phyloP scores from a whole-genome alignment of 2,329 filamentous ascomycete species.

The Pestalotiopsis sp. region DNA sequence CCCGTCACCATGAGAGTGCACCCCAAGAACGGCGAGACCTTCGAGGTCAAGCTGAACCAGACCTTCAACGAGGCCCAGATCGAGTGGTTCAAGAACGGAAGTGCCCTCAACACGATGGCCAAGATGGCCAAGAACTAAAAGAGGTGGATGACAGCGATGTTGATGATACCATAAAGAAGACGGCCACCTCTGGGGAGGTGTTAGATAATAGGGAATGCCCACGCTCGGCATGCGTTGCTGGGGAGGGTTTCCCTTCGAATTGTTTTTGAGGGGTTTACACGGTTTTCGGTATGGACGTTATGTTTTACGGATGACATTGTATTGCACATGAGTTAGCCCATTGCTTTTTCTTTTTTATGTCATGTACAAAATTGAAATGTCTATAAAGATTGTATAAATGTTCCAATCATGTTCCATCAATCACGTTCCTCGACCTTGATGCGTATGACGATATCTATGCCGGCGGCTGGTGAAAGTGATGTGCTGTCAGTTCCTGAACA shows the following conservation, averaged over 20 bases:
- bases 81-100: constrained; percentile 99
- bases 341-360: constrained; percentile 32
- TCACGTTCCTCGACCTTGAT: no score
- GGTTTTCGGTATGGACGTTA: constrained; percentile 33
- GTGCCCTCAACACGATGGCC: constrained; percentile 97
- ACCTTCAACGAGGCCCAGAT: constrained; percentile 99
- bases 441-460: no score
- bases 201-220: constrained; percentile 22
- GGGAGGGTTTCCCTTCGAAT: constrained; percentile 31
- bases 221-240: constrained; percentile 27
- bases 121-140: constrained; percentile 53
- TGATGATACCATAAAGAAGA: constrained; percentile 14
- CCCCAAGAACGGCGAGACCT: constrained; percentile 81
- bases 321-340: constrained; percentile 28
- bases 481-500: no score
- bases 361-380: constrained; percentile 40
- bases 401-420: neutral
- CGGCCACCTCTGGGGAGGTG: constrained; percentile 12
- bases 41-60: constrained; percentile 84
- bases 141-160: constrained; percentile 3
- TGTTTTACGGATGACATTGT: constrained; percentile 28
- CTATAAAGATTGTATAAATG: constrained; percentile 21
- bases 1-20: constrained; percentile 90
- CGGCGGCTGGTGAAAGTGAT: no score
- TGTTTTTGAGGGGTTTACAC: constrained; percentile 33